These are phyloP conservation scores for Vigna unguiculata DNA, from an alignment of 306 rosid genomes.

Conservation along the genomic window DNA sequence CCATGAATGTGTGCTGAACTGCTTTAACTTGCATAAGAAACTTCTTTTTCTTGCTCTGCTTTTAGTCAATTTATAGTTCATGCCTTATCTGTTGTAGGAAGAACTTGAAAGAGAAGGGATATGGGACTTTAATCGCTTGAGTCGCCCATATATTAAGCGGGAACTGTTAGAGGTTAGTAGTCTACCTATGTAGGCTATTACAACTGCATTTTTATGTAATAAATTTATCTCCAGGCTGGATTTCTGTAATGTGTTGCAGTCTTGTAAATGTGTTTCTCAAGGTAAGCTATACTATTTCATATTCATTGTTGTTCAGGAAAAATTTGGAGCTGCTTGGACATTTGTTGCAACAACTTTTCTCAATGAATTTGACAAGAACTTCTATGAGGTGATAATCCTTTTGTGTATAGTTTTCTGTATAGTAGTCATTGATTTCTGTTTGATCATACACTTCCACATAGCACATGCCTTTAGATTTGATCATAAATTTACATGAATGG, in stretches of 20 bases:
- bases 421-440: conserved; percentile 21
- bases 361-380: conserved; percentile 66
- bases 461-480: neutral
- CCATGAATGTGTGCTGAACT: conserved; percentile 12
- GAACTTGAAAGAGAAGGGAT: conserved; percentile 94
- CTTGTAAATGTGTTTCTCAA: conserved; percentile 14
- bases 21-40: conserved; percentile 23
- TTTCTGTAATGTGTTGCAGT: conserved; percentile 8
- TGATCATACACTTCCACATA: neutral
- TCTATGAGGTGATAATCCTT: conserved; percentile 69
- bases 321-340: conserved; percentile 84
- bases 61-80: conserved; percentile 28
- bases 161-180: conserved; percentile 72
- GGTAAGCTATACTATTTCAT: conserved; percentile 2
- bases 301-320: conserved; percentile 65
- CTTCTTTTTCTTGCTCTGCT: neutral
- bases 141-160: conserved; percentile 77
- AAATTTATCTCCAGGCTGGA: conserved; percentile 31
- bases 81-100: conserved; percentile 63
- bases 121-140: conserved; percentile 97
- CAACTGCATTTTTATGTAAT: conserved; percentile 35
- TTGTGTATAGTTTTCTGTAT: conserved; percentile 8
- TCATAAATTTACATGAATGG: neutral
- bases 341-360: conserved; percentile 78
- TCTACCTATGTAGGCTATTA: conserved; percentile 33